A percentile compares a stretch with the other conserved stretches of the same genome.
Evolutionary conservation across 495 filamentous ascomycete genomes (phyloP).

Genomic region (Aspergillus saccharolyticus): DNA sequence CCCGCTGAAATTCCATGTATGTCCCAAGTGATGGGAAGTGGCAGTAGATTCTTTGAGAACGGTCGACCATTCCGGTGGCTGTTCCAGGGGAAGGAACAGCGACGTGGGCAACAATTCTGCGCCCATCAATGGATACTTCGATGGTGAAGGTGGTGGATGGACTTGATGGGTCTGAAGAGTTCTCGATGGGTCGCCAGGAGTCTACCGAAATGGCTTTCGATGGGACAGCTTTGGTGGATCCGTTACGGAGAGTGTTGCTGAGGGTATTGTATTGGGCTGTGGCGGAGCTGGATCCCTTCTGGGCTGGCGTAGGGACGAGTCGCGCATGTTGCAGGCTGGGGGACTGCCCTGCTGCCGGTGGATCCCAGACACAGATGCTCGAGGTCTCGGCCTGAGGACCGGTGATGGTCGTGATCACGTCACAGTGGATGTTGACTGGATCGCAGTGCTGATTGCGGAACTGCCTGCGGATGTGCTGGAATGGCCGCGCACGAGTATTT

Average conservation of each 20-base stretch:
- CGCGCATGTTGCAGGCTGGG: not conserved
- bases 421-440: slow-evolving; percentile 16
- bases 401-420: slow-evolving; percentile 13
- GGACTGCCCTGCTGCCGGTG: not conserved
- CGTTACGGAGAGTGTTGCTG: no score
- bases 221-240: no score
- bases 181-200: not conserved
- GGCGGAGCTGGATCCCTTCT: not conserved
- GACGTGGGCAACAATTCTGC: slow-evolving; percentile 44
- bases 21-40: slow-evolving; percentile 20
- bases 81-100: slow-evolving; percentile 55
- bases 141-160: no score
- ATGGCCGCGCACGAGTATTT: slow-evolving; percentile 6
- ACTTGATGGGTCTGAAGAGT: not conserved
- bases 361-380: slow-evolving; percentile 20
- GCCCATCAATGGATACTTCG: slow-evolving; percentile 14
- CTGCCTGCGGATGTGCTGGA: slow-evolving; percentile 16
- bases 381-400: slow-evolving; percentile 4
- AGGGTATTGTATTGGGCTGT: no score
- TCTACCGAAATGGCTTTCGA: no score
- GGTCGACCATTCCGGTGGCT: slow-evolving; percentile 53
- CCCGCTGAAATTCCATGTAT: slow-evolving; percentile 64
- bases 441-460: slow-evolving; percentile 24
- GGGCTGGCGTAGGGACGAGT: slow-evolving; percentile 3
- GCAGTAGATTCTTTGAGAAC: slow-evolving; percentile 13